Conservation (phyloP, 495 filamentous ascomycete species). For the Penicillium diatomitis region DNA sequence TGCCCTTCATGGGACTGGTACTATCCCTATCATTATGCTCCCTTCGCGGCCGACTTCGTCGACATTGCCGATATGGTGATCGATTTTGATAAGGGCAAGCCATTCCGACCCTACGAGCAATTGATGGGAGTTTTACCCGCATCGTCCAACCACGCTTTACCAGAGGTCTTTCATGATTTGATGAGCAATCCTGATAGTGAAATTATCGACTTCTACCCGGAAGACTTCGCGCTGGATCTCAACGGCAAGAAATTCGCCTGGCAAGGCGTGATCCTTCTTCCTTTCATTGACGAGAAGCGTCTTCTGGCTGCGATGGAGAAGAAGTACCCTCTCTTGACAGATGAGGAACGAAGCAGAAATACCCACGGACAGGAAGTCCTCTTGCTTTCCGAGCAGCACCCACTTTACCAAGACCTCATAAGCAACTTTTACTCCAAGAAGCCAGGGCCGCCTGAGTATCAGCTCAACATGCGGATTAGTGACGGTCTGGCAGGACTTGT, state of each 20-base stretch:
- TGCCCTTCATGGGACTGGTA: slow-evolving; percentile 99
- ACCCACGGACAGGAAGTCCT: slow-evolving; percentile 71
- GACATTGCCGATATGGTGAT: slow-evolving; percentile 71
- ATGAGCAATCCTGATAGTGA: slow-evolving; percentile 83
- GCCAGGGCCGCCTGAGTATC: slow-evolving; percentile 52
- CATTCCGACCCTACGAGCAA: slow-evolving; percentile 92
- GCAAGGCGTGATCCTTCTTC: slow-evolving; percentile 90
- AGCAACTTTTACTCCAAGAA: slow-evolving; percentile 87
- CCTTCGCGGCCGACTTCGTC: slow-evolving; percentile 91
- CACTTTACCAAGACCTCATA: slow-evolving; percentile 72
- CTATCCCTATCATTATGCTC: slow-evolving; percentile 97
- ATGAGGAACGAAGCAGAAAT: slow-evolving; percentile 74
- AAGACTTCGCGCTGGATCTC: slow-evolving; percentile 83
- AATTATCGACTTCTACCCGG: slow-evolving; percentile 96
- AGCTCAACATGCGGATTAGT: slow-evolving; percentile 62
- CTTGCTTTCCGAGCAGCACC: slow-evolving; percentile 71
- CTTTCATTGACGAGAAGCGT: slow-evolving; percentile 90
- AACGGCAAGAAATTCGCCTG: slow-evolving; percentile 98
- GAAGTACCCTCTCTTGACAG: slow-evolving; percentile 68
- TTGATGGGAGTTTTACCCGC: slow-evolving; percentile 97
- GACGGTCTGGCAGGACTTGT: slow-evolving; percentile 73
- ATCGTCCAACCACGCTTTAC: slow-evolving; percentile 83
- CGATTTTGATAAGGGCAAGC: slow-evolving; percentile 74
- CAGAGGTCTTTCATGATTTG: slow-evolving; percentile 71
- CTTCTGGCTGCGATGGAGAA: slow-evolving; percentile 74